Conservation (phyloP, 495 filamentous ascomycete genomes). For the Beverwykella pulmonaria region DNA sequence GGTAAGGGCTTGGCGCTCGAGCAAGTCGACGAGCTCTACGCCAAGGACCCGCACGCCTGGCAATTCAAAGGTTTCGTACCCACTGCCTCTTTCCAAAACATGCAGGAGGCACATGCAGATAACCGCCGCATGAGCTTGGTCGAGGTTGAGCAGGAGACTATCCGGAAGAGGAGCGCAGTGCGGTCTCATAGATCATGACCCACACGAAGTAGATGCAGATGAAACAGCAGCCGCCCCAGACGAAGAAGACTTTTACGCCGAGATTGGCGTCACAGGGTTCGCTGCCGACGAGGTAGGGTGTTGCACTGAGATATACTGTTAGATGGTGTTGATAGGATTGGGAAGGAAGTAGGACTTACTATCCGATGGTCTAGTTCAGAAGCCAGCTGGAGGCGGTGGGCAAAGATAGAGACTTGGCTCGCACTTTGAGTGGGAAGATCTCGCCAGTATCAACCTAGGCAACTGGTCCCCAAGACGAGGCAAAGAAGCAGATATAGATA, state of each 20-base stretch:
- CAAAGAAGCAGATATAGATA: constrained; percentile 85
- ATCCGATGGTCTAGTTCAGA: constrained; percentile 49
- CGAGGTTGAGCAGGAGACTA: no score
- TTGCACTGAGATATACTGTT: constrained; percentile 24
- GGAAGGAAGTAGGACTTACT: constrained; percentile 23
- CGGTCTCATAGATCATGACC: constrained; percentile 48
- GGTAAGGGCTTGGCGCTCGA: neutral
- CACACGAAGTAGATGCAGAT: constrained; percentile 47
- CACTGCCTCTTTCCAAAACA: no score
- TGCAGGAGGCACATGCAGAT: no score
- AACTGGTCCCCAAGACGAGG: constrained; percentile 72
- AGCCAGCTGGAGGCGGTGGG: constrained; percentile 50
- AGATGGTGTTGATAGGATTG: neutral
- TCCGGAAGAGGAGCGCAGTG: constrained; percentile 30
- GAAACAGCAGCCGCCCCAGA: constrained; percentile 46
- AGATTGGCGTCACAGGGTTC: constrained; percentile 46
- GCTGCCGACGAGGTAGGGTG: constrained; percentile 47
- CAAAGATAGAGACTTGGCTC: constrained; percentile 47
- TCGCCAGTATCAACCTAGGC: constrained; percentile 49
- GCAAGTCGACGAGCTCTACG: no score
- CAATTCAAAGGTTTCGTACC: no score
- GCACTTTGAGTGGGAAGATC: constrained; percentile 49
- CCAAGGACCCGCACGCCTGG: no score
- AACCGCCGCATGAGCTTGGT: no score
- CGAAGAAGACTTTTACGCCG: constrained; percentile 47